Percentiles rank a stretch among this genome's conserved stretches.
Conservation (phyloP, 2,329 filamentous ascomycete genomes). For the Furcasterigmium sp. region DNA sequence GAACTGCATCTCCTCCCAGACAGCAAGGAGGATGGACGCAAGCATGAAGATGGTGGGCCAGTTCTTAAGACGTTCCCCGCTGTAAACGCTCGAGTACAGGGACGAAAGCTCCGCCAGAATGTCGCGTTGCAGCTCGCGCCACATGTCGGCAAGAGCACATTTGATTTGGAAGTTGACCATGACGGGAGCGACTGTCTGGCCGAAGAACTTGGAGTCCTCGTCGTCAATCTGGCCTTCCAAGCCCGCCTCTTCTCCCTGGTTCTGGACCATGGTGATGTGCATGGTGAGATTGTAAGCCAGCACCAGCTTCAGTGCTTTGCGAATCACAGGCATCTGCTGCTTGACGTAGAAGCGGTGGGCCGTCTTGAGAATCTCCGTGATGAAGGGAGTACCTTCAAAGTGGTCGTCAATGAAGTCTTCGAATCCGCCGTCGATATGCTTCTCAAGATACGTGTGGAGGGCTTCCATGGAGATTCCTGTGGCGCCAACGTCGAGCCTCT, state of each 20-base stretch:
- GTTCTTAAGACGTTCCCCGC: conserved; percentile 94
- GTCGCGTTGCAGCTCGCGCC: conserved; percentile 94
- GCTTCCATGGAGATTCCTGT: conserved; percentile 79
- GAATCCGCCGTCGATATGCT: conserved; percentile 87
- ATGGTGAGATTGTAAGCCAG: conserved; percentile 93
- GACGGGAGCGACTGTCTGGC: conserved; percentile 87
- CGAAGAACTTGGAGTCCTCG: conserved; percentile 78
- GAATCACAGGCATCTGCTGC: conserved; percentile 82
- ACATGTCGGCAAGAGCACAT: conserved; percentile 94
- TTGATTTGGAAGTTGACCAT: conserved; percentile 99
- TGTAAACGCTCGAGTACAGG: conserved; percentile 96
- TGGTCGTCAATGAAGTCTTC: conserved; percentile 94
- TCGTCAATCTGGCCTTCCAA: conserved; percentile 82
- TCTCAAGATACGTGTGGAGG: conserved; percentile 88
- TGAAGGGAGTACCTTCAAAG: conserved; percentile 90
- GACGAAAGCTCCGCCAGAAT: conserved; percentile 88
- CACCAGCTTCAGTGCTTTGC: conserved; percentile 91
- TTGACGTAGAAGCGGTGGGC: conserved; percentile 89
- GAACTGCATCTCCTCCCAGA: conserved; percentile 99
- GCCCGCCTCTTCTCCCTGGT: conserved; percentile 68
- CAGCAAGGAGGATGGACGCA: conserved; percentile 83
- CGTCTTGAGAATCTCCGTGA: conserved; percentile 94
- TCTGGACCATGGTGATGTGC: conserved; percentile 89
- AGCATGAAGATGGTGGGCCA: conserved; percentile 99
- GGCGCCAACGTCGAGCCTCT: conserved; percentile 81